These are phyloP conservation scores for Penicillium sp. DNA, from an alignment of 2,329 filamentous ascomycete genomes.

Conservation along the genomic window DNA sequence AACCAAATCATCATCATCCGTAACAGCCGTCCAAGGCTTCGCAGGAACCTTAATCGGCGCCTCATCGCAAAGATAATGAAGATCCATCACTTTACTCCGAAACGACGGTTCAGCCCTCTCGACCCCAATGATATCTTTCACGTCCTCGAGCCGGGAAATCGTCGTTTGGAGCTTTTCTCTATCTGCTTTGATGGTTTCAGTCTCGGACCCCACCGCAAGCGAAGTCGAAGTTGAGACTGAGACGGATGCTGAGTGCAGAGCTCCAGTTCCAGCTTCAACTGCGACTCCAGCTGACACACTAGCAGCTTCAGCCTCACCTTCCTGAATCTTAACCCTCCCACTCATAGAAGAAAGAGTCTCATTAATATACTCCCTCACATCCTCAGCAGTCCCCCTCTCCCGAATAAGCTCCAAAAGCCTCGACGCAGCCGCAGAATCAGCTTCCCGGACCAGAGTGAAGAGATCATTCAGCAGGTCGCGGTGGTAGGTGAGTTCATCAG, in stretches of 20 bases:
- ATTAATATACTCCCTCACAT: conserved; percentile 40
- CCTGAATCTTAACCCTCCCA: not conserved
- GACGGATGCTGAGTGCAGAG: not conserved
- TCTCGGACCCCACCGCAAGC: not conserved
- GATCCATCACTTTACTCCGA: conserved; percentile 46
- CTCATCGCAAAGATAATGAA: conserved; percentile 44
- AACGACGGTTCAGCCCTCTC: conserved; percentile 38
- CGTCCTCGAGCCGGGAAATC: conserved; percentile 32
- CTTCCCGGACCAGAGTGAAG: conserved; percentile 38
- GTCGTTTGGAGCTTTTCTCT: conserved; percentile 15
- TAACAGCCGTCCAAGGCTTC: conserved; percentile 77
- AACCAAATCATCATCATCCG: conserved; percentile 73
- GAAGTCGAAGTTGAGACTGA: not conserved
- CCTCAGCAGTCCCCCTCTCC: conserved; percentile 38
- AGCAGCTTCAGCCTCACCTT: not conserved
- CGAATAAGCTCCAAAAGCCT: conserved; percentile 42
- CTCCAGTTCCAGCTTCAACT: not conserved
- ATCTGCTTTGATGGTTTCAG: not conserved
- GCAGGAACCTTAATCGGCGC: conserved; percentile 41
- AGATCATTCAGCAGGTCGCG: conserved; percentile 44
- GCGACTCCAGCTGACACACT: too few relatives aligned
- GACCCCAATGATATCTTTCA: conserved; percentile 33
- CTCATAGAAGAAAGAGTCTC: conserved; percentile 30
- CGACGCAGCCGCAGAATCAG: conserved; percentile 33
- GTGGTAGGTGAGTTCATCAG: conserved; percentile 45